phyloP scores from a whole-genome alignment of 2,329 filamentous ascomycete genomes.

The Aspergillus floridensis region DNA sequence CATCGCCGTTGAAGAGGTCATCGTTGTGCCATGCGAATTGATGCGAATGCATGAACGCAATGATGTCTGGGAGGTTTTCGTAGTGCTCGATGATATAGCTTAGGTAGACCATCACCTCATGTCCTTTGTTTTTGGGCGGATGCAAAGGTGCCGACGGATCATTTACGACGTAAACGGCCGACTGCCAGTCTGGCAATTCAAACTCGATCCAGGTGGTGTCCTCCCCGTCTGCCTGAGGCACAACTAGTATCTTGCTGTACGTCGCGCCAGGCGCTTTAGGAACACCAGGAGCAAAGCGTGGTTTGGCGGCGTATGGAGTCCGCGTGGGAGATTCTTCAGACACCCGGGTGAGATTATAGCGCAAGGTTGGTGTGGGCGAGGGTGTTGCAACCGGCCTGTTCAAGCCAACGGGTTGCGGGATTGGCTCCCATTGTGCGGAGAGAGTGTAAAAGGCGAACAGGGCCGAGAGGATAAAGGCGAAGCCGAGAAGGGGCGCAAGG shows the following conservation, averaged over 20 bases:
- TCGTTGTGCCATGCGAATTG: conserved; percentile 61
- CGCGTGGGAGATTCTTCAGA: conserved; percentile 10
- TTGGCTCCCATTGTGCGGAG: conserved; percentile 34
- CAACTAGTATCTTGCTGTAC: conserved; percentile 56
- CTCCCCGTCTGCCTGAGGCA: conserved; percentile 53
- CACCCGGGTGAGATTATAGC: conserved; percentile 19
- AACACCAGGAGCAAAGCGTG: conserved; percentile 34
- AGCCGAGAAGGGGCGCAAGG: conserved; percentile 31
- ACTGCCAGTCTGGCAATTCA: conserved; percentile 49
- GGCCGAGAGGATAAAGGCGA: conserved; percentile 32
- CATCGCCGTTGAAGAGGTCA: conserved; percentile 50
- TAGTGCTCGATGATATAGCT: conserved; percentile 64
- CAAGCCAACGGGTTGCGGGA: conserved; percentile 39
- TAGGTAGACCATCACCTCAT: conserved; percentile 62
- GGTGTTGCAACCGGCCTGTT: conserved; percentile 30
- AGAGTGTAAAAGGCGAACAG: conserved; percentile 29
- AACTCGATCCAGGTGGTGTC: conserved; percentile 55
- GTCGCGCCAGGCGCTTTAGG: conserved; percentile 47
- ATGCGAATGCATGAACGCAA: conserved; percentile 61
- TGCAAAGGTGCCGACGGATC: conserved; percentile 51
- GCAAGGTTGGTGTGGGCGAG: conserved; percentile 9
- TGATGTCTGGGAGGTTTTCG: conserved; percentile 56
- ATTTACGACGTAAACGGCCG: conserved; percentile 54
- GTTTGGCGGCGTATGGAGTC: conserved; percentile 28
- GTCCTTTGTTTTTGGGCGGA: conserved; percentile 58